phyloP scores from a whole-genome alignment of 2,329 filamentous ascomycete genomes.

The Beauveria caledonica region DNA sequence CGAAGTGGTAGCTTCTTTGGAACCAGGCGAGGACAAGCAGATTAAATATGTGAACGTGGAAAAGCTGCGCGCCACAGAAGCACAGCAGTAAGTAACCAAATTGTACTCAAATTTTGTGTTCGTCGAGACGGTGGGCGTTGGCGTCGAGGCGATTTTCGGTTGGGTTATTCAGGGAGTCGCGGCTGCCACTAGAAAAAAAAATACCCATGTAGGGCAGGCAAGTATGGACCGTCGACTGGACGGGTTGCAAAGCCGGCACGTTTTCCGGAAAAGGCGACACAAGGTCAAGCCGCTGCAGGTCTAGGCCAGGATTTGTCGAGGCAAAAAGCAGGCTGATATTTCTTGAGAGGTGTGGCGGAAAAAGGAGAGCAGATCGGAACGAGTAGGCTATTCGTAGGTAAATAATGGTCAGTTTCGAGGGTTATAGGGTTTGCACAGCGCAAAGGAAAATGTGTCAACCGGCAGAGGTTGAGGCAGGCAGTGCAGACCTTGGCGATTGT shows the following conservation, averaged over 20 bases:
- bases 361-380: background rate
- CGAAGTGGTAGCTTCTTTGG: background rate
- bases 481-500: background rate
- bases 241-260: conserved; percentile 1
- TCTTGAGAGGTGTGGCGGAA: background rate
- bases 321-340: background rate
- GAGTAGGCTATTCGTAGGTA: background rate
- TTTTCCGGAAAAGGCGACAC: conserved; percentile 3
- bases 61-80: background rate
- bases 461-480: background rate
- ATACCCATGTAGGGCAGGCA: background rate
- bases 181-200: background rate
- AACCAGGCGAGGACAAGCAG: background rate
- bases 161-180: background rate
- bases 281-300: conserved; percentile 1
- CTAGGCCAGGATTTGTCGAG: background rate
- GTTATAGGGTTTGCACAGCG: background rate
- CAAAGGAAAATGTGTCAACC: background rate
- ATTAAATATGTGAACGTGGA: background rate
- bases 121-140: background rate
- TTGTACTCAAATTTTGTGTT: no score
- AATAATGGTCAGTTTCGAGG: background rate
- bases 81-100: background rate
- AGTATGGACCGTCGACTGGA: conserved; percentile 4
- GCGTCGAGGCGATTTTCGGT: background rate